A percentile compares a stretch with the other conserved stretches of the same genome.
These are phyloP conservation scores for Leccinum uliginosum DNA, from an alignment of 768 basidiomycete genomes.

Conservation along the genomic window DNA sequence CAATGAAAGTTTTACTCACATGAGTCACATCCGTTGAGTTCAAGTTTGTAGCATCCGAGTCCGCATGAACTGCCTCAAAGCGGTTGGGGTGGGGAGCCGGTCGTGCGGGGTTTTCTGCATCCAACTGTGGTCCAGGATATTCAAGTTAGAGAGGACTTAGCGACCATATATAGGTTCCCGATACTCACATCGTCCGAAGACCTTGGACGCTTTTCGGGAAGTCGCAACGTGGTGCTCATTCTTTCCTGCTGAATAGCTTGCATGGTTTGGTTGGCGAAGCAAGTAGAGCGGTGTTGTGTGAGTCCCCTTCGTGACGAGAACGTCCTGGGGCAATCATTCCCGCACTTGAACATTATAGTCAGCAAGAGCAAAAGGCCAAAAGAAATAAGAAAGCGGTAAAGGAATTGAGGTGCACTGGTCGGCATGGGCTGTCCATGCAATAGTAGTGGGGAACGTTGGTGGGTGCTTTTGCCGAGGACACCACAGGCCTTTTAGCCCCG, in stretches of 20 bases:
- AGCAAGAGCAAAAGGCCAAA: not conserved
- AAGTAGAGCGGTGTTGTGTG: not conserved
- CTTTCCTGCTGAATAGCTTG: not conserved
- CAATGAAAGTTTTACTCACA: no score
- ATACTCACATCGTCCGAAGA: not conserved
- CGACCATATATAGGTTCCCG: no score
- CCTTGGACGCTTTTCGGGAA: not conserved
- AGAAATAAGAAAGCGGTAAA: not conserved
- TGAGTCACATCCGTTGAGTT: no score
- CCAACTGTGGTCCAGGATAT: no score
- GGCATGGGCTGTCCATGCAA: not conserved
- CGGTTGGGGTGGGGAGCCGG: no score
- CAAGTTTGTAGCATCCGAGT: no score
- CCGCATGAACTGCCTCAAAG: no score
- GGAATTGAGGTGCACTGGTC: not conserved
- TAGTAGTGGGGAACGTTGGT: no score
- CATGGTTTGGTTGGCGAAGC: not conserved
- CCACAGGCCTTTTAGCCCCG: no score
- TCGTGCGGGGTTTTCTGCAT: no score
- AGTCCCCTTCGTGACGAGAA: not conserved
- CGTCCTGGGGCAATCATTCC: not conserved
- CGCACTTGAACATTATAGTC: not conserved
- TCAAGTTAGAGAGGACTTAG: no score
- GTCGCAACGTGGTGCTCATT: not conserved
- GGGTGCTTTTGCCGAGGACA: no score